Evolutionary conservation across 176 grass and related monocot species (phyloP).

Genomic region (Zea mays): Zm-B73-REFERENCE-NAM-5.0 NC_050101.1:176638501-176639000

Average conservation of each 20-base stretch:
- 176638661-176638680: conserved; percentile 67
- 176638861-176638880: background rate
- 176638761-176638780: conserved; percentile 88
- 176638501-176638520: too few species aligned
- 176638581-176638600: conserved; percentile 28
- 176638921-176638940: background rate
- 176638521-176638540: too few species aligned
- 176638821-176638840: conserved; percentile 68
- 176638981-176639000: conserved; percentile 74
- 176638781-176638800: conserved; percentile 88
- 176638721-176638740: conserved; percentile 64
- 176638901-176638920: background rate
- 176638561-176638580: background rate
- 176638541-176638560: too few species aligned
- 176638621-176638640: conserved; percentile 56
- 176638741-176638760: conserved; percentile 94
- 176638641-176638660: conserved; percentile 83
- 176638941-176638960: conserved; percentile 61
- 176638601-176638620: conserved; percentile 46
- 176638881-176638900: background rate
- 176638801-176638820: conserved; percentile 76
- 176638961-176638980: conserved; percentile 67
- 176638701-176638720: conserved; percentile 57
- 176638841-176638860: conserved; percentile 71
- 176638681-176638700: conserved; percentile 42